These are phyloP conservation scores for Gossypium davidsonii DNA, from an alignment of 441 rosid genomes.

Conservation along the genomic window DNA sequence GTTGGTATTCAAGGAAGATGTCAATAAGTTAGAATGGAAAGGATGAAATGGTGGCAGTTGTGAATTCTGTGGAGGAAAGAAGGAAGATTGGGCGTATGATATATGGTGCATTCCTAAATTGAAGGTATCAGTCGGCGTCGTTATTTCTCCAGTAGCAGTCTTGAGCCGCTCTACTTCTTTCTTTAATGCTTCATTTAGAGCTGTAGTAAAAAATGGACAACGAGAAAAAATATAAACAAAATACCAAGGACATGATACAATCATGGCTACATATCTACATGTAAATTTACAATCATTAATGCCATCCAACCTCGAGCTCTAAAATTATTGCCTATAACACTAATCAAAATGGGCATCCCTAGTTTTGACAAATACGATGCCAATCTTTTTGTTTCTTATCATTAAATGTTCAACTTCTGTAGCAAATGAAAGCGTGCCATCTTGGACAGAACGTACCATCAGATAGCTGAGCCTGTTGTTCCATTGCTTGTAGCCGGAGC, in stretches of 20 bases:
- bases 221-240: background rate
- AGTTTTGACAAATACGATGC: background rate
- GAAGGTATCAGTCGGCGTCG: constrained; percentile 55
- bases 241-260: background rate
- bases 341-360: background rate
- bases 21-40: constrained; percentile 40
- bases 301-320: background rate
- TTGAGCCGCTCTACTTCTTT: constrained; percentile 90
- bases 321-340: constrained; percentile 1
- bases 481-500: constrained; percentile 86
- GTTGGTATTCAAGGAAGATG: constrained; percentile 30
- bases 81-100: constrained; percentile 45
- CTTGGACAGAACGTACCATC: constrained; percentile 49
- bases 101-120: constrained; percentile 69
- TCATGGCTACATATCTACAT: background rate
- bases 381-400: background rate
- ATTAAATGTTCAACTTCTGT: background rate
- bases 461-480: constrained; percentile 79
- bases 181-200: constrained; percentile 76
- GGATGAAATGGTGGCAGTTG: constrained; percentile 57
- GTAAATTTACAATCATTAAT: background rate
- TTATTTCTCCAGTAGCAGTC: constrained; percentile 67
- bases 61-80: constrained; percentile 38
- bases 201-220: constrained; percentile 29
- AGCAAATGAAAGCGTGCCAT: background rate